Evolutionary conservation across 2,329 filamentous ascomycete genomes (phyloP), one percentile per base, ranked within the genome.

Genomic region (Sclerotinia spermophila): DNA sequence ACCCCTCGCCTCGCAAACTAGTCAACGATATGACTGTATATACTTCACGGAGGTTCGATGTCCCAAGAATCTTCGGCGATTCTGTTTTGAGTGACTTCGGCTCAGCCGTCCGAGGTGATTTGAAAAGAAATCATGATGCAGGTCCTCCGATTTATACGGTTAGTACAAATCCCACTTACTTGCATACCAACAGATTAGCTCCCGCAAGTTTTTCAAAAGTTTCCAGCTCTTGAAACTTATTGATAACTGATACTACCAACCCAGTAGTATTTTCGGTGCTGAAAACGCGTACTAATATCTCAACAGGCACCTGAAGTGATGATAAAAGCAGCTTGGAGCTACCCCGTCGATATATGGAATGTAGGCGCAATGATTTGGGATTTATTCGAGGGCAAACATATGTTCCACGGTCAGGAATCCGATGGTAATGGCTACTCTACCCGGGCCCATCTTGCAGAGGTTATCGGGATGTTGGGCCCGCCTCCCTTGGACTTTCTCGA

Each of bases 21-120:
- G 2, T 82, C 2, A 79, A 81, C 13, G 81, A 76, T 15, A 79
- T 80, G 73, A 74, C 48, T 3, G 81, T 86, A 1, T 85, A 85
- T 72, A 17, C 75, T 0, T 85, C 83, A 8, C 80, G 80, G 1
- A 74, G 79, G n/a, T 78, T 85, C 5, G 69, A 74, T 71, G 72
- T 79, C 56, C 81, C 81, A 0, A 79, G 77, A 21, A 45, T 72
- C 2, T 72, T 71, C 40, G 80, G 81, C 0, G 73, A 75, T 0
- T 78, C 80, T 0, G 78, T 84, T 0, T 76, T 86, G 5, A 84
- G 83, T 69, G 85, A 87, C 71, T 84, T 86, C 71, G 84, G 84
- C 15, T 83, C 83, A 0, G 83, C 83, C 3, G 77, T 84, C 1
- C 1, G 15, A 0, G 81, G 82, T 1, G 79, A 81, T 30, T 21